Percentiles rank a stretch among this genome's conserved stretches.
phyloP scores from a whole-genome alignment of 1,284 basidiomycete genomes.

The Apiotrichum montevideense region DNA sequence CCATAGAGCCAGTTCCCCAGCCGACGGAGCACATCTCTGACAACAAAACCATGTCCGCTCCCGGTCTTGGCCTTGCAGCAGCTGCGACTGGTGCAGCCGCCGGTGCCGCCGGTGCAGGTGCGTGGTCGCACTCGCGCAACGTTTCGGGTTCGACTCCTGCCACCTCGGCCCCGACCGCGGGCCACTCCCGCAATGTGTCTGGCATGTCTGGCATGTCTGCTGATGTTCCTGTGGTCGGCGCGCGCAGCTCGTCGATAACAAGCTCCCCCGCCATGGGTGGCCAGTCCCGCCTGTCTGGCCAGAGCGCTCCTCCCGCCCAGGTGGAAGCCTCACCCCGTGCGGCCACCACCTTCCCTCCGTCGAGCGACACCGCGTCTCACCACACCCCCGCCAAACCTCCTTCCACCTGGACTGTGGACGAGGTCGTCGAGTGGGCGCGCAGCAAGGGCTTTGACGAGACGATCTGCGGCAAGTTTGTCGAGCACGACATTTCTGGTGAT shows the following conservation, averaged over 20 bases:
- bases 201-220: not conserved
- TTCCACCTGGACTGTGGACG: conserved; percentile 73
- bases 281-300: not conserved
- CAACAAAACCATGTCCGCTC: not conserved
- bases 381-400: conserved; percentile 21
- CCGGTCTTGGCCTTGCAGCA: not conserved
- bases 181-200: conserved; percentile 1
- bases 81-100: not conserved
- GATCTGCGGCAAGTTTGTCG: conserved; percentile 69
- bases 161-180: no score
- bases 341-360: not conserved
- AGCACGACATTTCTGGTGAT: conserved; percentile 98
- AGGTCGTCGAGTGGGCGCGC: conserved; percentile 85
- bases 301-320: not conserved
- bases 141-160: not conserved
- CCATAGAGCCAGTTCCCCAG: not conserved
- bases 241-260: not conserved
- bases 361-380: not conserved
- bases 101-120: not conserved
- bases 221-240: not conserved
- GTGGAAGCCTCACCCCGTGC: not conserved
- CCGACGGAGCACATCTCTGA: not conserved
- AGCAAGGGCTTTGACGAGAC: conserved; percentile 76
- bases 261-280: not conserved
- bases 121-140: not conserved